These are phyloP conservation scores for Bolboschoenoplectus hybrid DNA, from an alignment of 202 grass and related monocot species.

Conservation along the genomic window DNA sequence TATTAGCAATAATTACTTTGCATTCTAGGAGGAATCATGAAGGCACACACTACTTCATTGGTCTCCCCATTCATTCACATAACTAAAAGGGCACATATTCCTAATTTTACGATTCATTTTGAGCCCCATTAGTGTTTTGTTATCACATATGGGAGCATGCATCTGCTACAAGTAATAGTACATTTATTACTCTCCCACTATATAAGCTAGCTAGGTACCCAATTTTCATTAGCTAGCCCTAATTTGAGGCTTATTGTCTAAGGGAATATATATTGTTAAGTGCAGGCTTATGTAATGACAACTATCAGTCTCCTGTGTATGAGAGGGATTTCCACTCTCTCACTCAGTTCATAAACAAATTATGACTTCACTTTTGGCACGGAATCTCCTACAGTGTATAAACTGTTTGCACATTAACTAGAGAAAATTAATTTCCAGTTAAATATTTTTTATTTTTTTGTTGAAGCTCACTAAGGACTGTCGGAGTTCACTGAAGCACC, in stretches of 20 bases:
- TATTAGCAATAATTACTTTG: slow-evolving; percentile 24
- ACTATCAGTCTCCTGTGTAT: neutral
- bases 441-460: too few relatives aligned
- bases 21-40: slow-evolving; percentile 24
- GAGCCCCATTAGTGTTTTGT: slow-evolving; percentile 15
- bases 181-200: slow-evolving; percentile 30
- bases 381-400: neutral
- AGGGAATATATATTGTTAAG: slow-evolving; percentile 26
- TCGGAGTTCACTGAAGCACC: too few relatives aligned
- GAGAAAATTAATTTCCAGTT: neutral
- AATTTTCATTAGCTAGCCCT: neutral
- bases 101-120: slow-evolving; percentile 17
- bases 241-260: neutral
- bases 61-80: slow-evolving; percentile 6
- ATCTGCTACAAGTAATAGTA: neutral
- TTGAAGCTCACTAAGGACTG: too few relatives aligned
- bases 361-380: neutral
- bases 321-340: slow-evolving; percentile 24
- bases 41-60: slow-evolving; percentile 8
- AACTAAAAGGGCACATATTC: neutral
- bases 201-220: neutral
- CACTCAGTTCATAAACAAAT: neutral
- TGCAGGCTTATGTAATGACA: slow-evolving; percentile 20
- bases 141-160: slow-evolving; percentile 13
- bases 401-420: neutral